Evolutionary conservation across 2,329 filamentous ascomycete species (phyloP).

Genomic region (Gaeumannomyces sp.): DNA sequence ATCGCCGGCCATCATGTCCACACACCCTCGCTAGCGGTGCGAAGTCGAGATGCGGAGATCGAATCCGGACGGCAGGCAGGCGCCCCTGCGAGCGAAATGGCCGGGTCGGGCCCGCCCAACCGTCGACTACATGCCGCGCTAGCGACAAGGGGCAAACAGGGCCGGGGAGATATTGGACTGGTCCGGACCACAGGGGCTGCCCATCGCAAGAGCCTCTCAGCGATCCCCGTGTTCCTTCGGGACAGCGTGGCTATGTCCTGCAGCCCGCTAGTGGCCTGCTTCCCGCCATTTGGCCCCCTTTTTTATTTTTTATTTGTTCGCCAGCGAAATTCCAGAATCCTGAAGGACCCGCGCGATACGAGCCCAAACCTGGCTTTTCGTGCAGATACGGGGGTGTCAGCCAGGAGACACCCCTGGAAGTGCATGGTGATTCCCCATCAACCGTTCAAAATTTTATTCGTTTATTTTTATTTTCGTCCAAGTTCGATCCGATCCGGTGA

Average conservation of each 20-base stretch:
- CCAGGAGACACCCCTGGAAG: not conserved
- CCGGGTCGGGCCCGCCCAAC: too few species aligned
- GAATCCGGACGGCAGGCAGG: not conserved
- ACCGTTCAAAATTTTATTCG: not conserved
- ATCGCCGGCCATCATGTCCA: too few species aligned
- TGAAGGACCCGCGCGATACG: not conserved
- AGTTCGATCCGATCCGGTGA: not conserved
- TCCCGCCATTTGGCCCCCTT: too few species aligned
- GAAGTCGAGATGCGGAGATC: too few species aligned
- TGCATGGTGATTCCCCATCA: not conserved
- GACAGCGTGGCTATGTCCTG: not conserved
- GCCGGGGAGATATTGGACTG: not conserved
- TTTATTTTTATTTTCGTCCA: not conserved
- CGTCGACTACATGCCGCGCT: too few species aligned
- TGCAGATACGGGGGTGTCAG: not conserved
- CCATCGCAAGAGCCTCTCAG: not conserved
- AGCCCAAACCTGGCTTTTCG: not conserved
- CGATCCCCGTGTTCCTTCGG: not conserved
- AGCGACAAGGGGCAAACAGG: not conserved
- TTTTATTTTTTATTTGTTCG: not conserved
- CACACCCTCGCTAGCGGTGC: too few species aligned
- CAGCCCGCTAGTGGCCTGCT: not conserved
- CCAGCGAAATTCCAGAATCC: not conserved
- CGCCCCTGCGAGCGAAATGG: too few species aligned
- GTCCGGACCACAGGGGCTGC: not conserved